Evolutionary conservation across 2,329 filamentous ascomycete species (phyloP).

Genomic region (Neoascochyta sp.): DNA sequence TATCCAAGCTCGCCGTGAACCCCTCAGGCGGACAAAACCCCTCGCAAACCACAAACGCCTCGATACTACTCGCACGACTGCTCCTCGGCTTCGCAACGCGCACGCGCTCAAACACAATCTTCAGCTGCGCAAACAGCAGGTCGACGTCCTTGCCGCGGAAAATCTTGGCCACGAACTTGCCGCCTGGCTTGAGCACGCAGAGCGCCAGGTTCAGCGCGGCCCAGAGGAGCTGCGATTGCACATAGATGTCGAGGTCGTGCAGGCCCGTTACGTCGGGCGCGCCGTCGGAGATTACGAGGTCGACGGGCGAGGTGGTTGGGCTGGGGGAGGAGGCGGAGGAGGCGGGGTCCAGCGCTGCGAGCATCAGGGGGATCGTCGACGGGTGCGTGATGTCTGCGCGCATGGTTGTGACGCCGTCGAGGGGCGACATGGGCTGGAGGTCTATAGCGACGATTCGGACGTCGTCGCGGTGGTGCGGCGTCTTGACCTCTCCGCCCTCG

Average conservation of each 20-base stretch:
- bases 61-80: conserved; percentile 91
- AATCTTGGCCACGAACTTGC: conserved; percentile 97
- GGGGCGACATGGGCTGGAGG: conserved; percentile 88
- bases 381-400: conserved; percentile 97
- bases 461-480: conserved; percentile 55
- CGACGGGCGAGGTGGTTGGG: conserved; percentile 69
- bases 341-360: conserved; percentile 76
- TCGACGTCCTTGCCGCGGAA: conserved; percentile 96
- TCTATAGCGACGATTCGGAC: conserved; percentile 97
- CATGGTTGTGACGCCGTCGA: conserved; percentile 87
- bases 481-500: conserved; percentile 15
- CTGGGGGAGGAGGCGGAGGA: conserved; percentile 40
- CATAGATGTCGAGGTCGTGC: conserved; percentile 96
- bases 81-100: conserved; percentile 90
- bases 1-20: conserved; percentile 71
- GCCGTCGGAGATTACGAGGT: conserved; percentile 91
- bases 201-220: conserved; percentile 90
- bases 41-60: conserved; percentile 93
- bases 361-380: conserved; percentile 83
- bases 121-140: conserved; percentile 87
- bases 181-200: conserved; percentile 86
- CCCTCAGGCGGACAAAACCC: conserved; percentile 77
- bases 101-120: conserved; percentile 82
- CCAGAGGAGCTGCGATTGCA: conserved; percentile 92
- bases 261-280: conserved; percentile 95